Evolutionary conservation across 1,139 yeast genomes (phyloP), one percentile per base, ranked within the genome.

Genomic region (Yamadazyma jaroonii): DNA sequence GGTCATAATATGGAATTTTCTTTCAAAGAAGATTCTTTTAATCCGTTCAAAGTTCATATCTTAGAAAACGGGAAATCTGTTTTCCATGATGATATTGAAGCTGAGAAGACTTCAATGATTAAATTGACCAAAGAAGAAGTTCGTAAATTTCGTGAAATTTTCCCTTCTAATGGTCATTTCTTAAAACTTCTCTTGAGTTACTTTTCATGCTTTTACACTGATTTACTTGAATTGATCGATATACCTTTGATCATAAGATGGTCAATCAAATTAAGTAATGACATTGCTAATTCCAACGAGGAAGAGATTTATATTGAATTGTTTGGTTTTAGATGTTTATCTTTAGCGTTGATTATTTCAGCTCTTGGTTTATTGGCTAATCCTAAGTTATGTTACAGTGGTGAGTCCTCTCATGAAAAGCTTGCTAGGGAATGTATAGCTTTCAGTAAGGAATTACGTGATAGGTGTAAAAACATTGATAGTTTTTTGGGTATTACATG

Each of bases 401-500:
- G 28, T 32, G 37, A 33, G 32, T 42, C 25, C 35, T 37, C 38
- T 25, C 47, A 38, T 41, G 41, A 36, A 32, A 52, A 50, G 22
- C 39, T 60, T 8, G 43, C 53, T 3, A 46, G 45, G 21, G 56
- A 51, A 26, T 63, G 64, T 63, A 46, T 62, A 14, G 42, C 47
- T 14, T 36, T 56, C 12, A 53, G 64, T 28, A 58, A 54, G 38
- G 47, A 43, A 32, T 41, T 62, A 26, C 50, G 51, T 38, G 42
- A 47, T 9, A 49, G 52, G 31, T 45, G 53, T 11, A 43, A 52
- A 24, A 43, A 49, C 11, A 49, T 54, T 31, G 57, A 51, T 20
- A 50, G 49, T 20, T 38, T 61, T 17, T 46, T 58, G 6, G 70
- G 62, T 43, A 47, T 60, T 8, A 35, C 57, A 3, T 61, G 48